Percentiles rank a stretch among this genome's conserved stretches.
These are phyloP conservation scores for Serendipita vermifera DNA, from an alignment of 768 basidiomycete genomes.

Conservation along the genomic window DNA sequence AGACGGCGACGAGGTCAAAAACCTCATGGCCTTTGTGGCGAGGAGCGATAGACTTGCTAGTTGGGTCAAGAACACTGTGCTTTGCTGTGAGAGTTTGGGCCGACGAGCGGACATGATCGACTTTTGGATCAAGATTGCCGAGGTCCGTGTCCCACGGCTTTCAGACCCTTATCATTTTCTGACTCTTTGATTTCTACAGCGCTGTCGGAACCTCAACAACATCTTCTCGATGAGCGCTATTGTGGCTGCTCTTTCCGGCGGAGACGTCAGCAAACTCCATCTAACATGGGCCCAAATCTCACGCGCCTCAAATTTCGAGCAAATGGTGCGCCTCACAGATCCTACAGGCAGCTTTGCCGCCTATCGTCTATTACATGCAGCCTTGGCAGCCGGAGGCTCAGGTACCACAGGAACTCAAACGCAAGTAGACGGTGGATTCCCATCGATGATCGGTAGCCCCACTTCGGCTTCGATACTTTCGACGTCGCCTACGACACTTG, in stretches of 20 bases:
- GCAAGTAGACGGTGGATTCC: no score
- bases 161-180: background rate
- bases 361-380: slow-evolving; percentile 23
- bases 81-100: slow-evolving; percentile 37
- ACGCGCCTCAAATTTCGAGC: slow-evolving; percentile 38
- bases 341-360: slow-evolving; percentile 44
- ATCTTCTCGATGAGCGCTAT: slow-evolving; percentile 57
- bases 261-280: slow-evolving; percentile 35
- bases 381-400: no score
- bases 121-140: slow-evolving; percentile 66
- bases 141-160: slow-evolving; percentile 30
- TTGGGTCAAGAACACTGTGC: slow-evolving; percentile 56
- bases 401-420: no score
- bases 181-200: slow-evolving; percentile 29
- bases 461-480: slow-evolving; percentile 27
- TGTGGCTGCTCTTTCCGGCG: slow-evolving; percentile 45
- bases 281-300: slow-evolving; percentile 55
- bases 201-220: slow-evolving; percentile 51
- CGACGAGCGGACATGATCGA: slow-evolving; percentile 49
- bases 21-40: slow-evolving; percentile 25
- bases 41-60: slow-evolving; percentile 40
- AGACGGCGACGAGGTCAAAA: slow-evolving; percentile 28
- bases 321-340: slow-evolving; percentile 42
- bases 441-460: no score
- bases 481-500: slow-evolving; percentile 26